Evolutionary conservation across 2,329 filamentous ascomycete species (phyloP), one percentile per base, ranked within the genome.

Genomic region (Shiraia sp.): DNA sequence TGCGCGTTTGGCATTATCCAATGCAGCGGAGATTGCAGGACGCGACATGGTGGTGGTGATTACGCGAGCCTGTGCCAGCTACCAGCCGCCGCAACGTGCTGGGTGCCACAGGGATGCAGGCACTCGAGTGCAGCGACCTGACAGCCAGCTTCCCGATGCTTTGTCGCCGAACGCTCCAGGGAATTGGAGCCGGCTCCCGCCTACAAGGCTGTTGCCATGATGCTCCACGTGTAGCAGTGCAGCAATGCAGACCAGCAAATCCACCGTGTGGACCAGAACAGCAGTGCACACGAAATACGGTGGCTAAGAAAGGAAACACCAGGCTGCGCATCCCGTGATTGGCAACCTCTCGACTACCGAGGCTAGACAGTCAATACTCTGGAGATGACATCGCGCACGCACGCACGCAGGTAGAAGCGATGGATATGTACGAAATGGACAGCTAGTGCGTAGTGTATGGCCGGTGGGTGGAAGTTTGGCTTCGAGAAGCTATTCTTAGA

Each of bases 221-320:
- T 48, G 33, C 40, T 27, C 26, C 26, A 36, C 40, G 49, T 47
- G 43, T n/a, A n/a, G n/a, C n/a, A n/a, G n/a, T n/a, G n/a, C n/a
- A n/a, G n/a, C n/a, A n/a, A n/a, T n/a, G n/a, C n/a, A n/a, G n/a
- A n/a, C n/a, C n/a, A n/a, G n/a, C n/a, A n/a, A n/a, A n/a, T n/a
- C n/a, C n/a, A n/a, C n/a, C n/a, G n/a, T n/a, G 47, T 46, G 37
- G 42, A 49, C 48, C 44, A 49, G 46, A 55, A 39, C 46, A 53
- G 51, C 51, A 51, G 55, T 53, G 44, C 46, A 57, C 53, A 55
- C 63, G 59, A 63, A 44, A 53, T 60, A 55, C 59, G 57, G 59
- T 37, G 42, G 32, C 48, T 45, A 54, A 46, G 47, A 36, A 47
- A 38, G 30, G 45, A 49, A 45, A 42, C 51, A 45, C 15, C 24